Conservation (phyloP, 208 protist genomes). For the Crithidia expoeki region DNA sequence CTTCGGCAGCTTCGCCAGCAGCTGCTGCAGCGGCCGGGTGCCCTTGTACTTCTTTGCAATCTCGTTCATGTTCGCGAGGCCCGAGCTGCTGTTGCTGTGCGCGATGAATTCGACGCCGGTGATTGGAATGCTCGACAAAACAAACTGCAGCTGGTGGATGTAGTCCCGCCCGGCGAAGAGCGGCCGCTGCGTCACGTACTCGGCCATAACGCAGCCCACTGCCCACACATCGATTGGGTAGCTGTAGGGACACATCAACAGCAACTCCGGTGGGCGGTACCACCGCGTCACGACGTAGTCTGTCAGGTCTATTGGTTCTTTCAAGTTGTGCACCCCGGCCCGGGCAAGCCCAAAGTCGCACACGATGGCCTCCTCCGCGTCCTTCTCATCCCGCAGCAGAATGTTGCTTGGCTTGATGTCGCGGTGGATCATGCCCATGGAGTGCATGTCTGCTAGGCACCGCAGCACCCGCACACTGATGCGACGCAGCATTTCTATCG, state of each 20-base stretch:
- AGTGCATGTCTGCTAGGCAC: conserved; percentile 96
- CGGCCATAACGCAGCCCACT: conserved; percentile 98
- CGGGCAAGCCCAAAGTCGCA: conserved; percentile 94
- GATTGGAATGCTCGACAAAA: conserved; percentile 79
- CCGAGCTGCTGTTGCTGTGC: conserved; percentile 36
- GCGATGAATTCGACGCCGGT: conserved; percentile 74
- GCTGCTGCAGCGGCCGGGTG: conserved; percentile 54
- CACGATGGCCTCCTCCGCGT: conserved; percentile 88
- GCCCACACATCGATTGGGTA: conserved; percentile 98
- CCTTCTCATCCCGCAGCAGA: conserved; percentile 83
- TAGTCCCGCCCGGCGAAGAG: conserved; percentile 91
- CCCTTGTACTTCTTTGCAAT: conserved; percentile 73
- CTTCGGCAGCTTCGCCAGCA: conserved; percentile 57
- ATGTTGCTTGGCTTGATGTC: conserved; percentile 97
- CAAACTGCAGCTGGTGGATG: conserved; percentile 89
- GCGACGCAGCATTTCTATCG: conserved; percentile 85
- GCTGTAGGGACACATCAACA: conserved; percentile 94
- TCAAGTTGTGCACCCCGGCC: conserved; percentile 64
- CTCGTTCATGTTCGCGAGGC: conserved; percentile 69
- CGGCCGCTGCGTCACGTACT: conserved; percentile 92
- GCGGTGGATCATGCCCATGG: conserved; percentile 96
- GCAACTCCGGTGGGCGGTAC: conserved; percentile 99
- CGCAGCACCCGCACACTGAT: conserved; percentile 96
- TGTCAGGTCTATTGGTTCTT: conserved; percentile 90
- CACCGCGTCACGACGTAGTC: conserved; percentile 98